A percentile compares a stretch with the other conserved stretches of the same genome.
These are phyloP conservation scores for Antitrichia curtipendula DNA, from an alignment of 225 moss, liverwort and hornwort species.

Conservation along the genomic window DNA sequence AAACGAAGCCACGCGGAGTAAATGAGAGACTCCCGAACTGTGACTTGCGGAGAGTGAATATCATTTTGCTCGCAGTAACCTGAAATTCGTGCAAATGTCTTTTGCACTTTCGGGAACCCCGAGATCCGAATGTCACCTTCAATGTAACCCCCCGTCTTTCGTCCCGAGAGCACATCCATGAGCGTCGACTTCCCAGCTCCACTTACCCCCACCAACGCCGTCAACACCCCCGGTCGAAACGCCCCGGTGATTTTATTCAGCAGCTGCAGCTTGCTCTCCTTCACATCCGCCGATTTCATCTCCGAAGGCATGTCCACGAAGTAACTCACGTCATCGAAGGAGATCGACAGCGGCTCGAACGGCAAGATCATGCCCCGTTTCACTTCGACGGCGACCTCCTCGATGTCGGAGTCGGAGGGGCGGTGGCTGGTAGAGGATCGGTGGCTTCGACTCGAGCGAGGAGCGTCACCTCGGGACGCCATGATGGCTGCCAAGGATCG, in stretches of 20 bases:
- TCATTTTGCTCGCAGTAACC: conserved; percentile 87
- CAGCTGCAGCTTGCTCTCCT: conserved; percentile 12
- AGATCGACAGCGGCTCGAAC: conserved; percentile 44
- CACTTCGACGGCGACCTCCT: conserved; percentile 3
- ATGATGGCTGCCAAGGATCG: conserved; percentile 19
- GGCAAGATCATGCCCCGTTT: conserved; percentile 60
- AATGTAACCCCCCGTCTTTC: conserved; percentile 73
- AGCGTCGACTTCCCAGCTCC: conserved; percentile 77
- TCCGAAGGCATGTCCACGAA: conserved; percentile 63
- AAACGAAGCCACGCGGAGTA: conserved; percentile 82
- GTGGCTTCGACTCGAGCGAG: conserved; percentile 10
- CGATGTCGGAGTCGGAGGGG: conserved; percentile 12
- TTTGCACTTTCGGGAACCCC: conserved; percentile 52
- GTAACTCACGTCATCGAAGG: conserved; percentile 55
- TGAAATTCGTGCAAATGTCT: conserved; percentile 70
- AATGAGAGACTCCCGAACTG: conserved; percentile 57
- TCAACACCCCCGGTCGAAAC: conserved; percentile 35
- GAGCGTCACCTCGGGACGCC: conserved; percentile 8
- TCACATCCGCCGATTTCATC: conserved; percentile 33
- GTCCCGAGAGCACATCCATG: conserved; percentile 81
- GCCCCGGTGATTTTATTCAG: conserved; percentile 37
- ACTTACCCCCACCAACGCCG: conserved; percentile 50
- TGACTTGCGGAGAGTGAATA: conserved; percentile 72
- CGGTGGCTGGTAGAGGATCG: conserved; percentile 13
- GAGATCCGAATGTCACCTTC: conserved; percentile 72